Evolutionary conservation across 75 land plant species (phyloP), one percentile per base, ranked within the genome.

Genomic region (Picea glauca): DNA sequence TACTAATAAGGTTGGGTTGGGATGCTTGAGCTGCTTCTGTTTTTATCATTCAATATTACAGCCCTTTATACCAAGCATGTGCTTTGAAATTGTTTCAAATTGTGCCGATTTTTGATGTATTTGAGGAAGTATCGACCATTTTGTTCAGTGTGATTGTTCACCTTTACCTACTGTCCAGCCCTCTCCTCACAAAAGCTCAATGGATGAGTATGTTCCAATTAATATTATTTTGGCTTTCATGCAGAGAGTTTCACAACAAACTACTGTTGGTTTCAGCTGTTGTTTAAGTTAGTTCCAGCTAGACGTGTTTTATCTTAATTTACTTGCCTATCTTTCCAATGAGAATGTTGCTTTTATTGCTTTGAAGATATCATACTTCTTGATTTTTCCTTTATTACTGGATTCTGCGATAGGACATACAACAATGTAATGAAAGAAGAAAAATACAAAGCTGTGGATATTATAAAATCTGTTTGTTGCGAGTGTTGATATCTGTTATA

Each of bases 21-120:
- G 72, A 68, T 68, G 72, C 72, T 38, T 38, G 72, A 68, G 46
- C 11, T 68, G 72, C n/a, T 33, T 5, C 43, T 15, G 35, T 38
- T 65, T 67, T 67, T 4, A 66, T n/a, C 12, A 33, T 68, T 33
- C 46, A 38, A 33, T 18, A 35, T 68, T 40, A 33, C 46, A 35
- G 72, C 11, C 7, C 21, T 35, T 35, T 38, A 68, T 35, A 35
- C 38, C 46, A 20, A 13, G 20, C 35, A 12, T 66, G 32, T 33
- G 15, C 4, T 15, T 14, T 66, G 46, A 33, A 20, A 66, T 66
- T 4, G 4, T 31, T 66, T 5, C 43, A 35, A 66, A 35, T 35
- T 1, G 40, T 66, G 66, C 31, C 13, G n/a, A 61, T 8, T 3
- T 20, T 23, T n/a, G 26, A 61, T n/a, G 11, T 8, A 4, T 20